phyloP scores from a whole-genome alignment of 2,329 filamentous ascomycete genomes.

The Epichloe baconii region DNA sequence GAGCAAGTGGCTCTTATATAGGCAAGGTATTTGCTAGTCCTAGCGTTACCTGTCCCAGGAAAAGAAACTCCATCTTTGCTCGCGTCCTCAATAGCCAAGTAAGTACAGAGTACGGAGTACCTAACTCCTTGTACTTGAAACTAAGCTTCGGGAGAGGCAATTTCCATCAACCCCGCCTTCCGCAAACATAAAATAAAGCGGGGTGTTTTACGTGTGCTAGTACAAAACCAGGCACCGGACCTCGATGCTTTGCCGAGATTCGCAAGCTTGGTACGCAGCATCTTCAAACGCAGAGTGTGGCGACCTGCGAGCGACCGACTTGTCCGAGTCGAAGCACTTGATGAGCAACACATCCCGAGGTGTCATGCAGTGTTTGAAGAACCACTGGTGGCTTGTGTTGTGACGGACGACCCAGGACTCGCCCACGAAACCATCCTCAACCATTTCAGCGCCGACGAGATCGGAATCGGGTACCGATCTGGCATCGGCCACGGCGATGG shows the following conservation, averaged over 20 bases:
- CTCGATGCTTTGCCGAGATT: slow-evolving; percentile 50
- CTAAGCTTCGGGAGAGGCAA: not conserved
- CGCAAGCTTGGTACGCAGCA: slow-evolving; percentile 37
- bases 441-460: slow-evolving; percentile 34
- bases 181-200: not conserved
- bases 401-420: slow-evolving; percentile 34
- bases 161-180: not conserved
- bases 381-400: slow-evolving; percentile 34
- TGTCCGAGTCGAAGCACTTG: slow-evolving; percentile 51
- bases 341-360: slow-evolving; percentile 43
- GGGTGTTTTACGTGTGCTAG: slow-evolving; percentile 15
- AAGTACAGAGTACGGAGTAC: no score
- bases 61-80: no score
- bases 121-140: no score
- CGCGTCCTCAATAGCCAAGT: no score
- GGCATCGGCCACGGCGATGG: slow-evolving; percentile 39
- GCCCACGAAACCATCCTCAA: slow-evolving; percentile 35
- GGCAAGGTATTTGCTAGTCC: no score
- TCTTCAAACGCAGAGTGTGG: slow-evolving; percentile 43
- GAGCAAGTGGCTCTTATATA: no score
- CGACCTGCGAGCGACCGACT: slow-evolving; percentile 35
- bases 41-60: no score
- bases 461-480: slow-evolving; percentile 35
- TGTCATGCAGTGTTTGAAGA: slow-evolving; percentile 36
- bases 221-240: slow-evolving; percentile 51